Percentiles rank a stretch among this genome's conserved stretches.
Conservation (phyloP, 148 eudicot genomes). For the Fagopyrum tataricum region DNA sequence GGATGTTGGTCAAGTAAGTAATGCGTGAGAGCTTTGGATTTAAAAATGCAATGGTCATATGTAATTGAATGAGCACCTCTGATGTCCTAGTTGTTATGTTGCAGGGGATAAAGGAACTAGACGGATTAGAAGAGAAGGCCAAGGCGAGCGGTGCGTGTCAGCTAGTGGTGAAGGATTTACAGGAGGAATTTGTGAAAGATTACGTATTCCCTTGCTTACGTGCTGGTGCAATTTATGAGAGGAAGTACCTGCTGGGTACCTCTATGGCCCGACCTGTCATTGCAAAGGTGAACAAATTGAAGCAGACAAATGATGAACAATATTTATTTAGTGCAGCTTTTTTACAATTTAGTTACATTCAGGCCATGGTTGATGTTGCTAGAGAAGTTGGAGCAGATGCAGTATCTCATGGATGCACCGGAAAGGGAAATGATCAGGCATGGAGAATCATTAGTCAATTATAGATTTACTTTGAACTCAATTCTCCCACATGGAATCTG, state of each 20-base stretch:
- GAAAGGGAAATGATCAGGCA: slow-evolving; percentile 97
- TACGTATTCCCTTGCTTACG: slow-evolving; percentile 87
- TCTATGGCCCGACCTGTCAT: slow-evolving; percentile 99
- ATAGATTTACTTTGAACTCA: not conserved
- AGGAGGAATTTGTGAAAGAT: slow-evolving; percentile 92
- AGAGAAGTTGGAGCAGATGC: slow-evolving; percentile 99
- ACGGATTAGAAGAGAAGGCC: slow-evolving; percentile 90
- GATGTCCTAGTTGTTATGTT: not conserved
- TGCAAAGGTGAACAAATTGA: slow-evolving; percentile 63
- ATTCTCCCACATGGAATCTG: not conserved
- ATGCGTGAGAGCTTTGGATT: not conserved
- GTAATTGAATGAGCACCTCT: not conserved
- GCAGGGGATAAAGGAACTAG: slow-evolving; percentile 78
- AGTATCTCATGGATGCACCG: slow-evolving; percentile 94
- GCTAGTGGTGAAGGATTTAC: slow-evolving; percentile 90
- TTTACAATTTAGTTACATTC: slow-evolving; percentile 3
- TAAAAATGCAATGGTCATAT: not conserved
- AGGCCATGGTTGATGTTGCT: slow-evolving; percentile 99
- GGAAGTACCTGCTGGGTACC: slow-evolving; percentile 93
- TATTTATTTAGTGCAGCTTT: not conserved
- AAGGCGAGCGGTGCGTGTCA: slow-evolving; percentile 98
- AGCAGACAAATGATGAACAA: not conserved
- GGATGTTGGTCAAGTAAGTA: slow-evolving; percentile 92
- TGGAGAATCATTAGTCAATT: slow-evolving; percentile 9
- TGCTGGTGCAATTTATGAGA: slow-evolving; percentile 93